A percentile compares a stretch with the other conserved stretches of the same genome.
Conservation (phyloP, 1,284 basidiomycete genomes). For the Marasmius tenuissimus region DNA sequence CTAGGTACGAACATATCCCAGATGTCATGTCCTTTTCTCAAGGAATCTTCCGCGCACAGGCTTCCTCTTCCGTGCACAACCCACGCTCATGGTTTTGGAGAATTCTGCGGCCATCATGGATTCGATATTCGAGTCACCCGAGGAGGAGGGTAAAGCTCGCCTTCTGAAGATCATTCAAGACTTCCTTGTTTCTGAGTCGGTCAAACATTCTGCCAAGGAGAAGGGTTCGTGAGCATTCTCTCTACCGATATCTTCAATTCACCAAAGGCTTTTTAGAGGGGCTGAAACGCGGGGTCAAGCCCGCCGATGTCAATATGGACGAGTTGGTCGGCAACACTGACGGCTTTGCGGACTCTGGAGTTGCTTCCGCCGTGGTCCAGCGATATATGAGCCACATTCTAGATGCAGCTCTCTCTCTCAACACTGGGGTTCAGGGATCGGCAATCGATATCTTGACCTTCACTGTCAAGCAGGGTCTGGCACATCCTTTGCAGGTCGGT, state of each 20-base stretch:
- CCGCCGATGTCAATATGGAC: constrained; percentile 77
- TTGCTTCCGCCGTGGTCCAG: constrained; percentile 92
- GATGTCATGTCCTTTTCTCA: constrained; percentile 5
- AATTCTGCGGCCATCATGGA: constrained; percentile 87
- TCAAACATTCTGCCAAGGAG: constrained; percentile 68
- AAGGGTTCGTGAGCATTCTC: constrained; percentile 45
- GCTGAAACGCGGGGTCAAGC: constrained; percentile 3
- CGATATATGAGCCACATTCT: constrained; percentile 86
- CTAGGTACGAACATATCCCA: constrained; percentile 55
- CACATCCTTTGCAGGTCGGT: constrained; percentile 86
- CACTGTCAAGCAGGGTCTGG: constrained; percentile 92
- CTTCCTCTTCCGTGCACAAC: constrained; percentile 90
- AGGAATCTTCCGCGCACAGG: constrained; percentile 40
- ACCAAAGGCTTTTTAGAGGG: constrained; percentile 1
- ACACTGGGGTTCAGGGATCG: constrained; percentile 72
- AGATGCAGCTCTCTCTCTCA: constrained; percentile 74
- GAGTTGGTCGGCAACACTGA: constrained; percentile 94
- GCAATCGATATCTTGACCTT: constrained; percentile 92
- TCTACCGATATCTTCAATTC: not conserved
- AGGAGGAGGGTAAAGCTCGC: constrained; percentile 71
- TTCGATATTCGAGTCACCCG: constrained; percentile 71
- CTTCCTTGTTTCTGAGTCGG: constrained; percentile 80
- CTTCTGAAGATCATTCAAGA: constrained; percentile 89
- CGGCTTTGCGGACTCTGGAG: constrained; percentile 93
- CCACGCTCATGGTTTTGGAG: constrained; percentile 82